Evolutionary conservation across 164 flowering plant genomes (phyloP).

Genomic region (Chloranthus sessilifolius): DNA sequence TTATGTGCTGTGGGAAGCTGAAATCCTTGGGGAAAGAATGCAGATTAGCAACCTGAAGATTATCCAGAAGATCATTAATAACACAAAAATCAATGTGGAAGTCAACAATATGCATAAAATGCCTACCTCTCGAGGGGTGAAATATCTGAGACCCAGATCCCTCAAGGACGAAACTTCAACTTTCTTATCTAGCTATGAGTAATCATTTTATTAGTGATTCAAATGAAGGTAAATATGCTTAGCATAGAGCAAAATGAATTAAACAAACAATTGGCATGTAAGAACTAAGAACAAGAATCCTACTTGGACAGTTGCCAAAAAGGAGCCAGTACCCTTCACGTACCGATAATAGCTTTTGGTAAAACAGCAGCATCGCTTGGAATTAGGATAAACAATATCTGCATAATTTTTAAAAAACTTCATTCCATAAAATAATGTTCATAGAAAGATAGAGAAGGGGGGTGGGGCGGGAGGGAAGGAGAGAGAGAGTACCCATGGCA

Average conservation of each 20-base stretch:
- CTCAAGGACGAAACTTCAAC: slow-evolving; percentile 38
- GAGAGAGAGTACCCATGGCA: slow-evolving; percentile 99
- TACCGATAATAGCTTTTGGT: slow-evolving; percentile 95
- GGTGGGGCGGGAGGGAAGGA: background rate
- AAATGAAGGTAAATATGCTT: background rate
- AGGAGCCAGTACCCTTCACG: slow-evolving; percentile 96
- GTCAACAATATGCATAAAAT: background rate
- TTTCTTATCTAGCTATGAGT: slow-evolving; percentile 41
- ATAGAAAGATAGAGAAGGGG: background rate
- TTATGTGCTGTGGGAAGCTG: slow-evolving; percentile 63
- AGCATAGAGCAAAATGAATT: background rate
- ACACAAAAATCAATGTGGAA: background rate
- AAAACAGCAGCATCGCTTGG: slow-evolving; percentile 93
- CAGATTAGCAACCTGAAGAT: slow-evolving; percentile 78
- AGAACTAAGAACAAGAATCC: slow-evolving; percentile 12
- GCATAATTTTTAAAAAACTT: slow-evolving; percentile 32
- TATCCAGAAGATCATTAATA: background rate
- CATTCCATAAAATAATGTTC: background rate
- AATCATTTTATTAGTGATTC: background rate
- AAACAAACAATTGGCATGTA: slow-evolving; percentile 1
- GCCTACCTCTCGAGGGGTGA: slow-evolving; percentile 92
- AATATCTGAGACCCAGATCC: slow-evolving; percentile 76
- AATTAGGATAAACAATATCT: slow-evolving; percentile 93
- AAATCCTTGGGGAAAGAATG: slow-evolving; percentile 87
- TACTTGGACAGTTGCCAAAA: slow-evolving; percentile 77